These are phyloP conservation scores for Hapsidospora chrysogenum DNA, from an alignment of 495 filamentous ascomycete species.

Conservation along the genomic window DNA sequence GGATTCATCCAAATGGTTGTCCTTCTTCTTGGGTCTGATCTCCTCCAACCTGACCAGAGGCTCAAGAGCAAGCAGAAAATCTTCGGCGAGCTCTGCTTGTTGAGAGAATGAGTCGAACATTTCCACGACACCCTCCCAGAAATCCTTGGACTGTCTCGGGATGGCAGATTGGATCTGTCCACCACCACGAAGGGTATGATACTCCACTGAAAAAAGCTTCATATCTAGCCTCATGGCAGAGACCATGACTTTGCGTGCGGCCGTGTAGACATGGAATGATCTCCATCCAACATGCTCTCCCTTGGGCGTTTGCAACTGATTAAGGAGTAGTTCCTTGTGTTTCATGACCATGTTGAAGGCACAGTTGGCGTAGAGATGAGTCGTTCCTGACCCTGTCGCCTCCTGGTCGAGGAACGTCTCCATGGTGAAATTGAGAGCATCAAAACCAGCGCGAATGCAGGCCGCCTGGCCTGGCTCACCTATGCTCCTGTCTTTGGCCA, in stretches of 20 bases:
- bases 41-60: slow-evolving; percentile 56
- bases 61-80: slow-evolving; percentile 51
- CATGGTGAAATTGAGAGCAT: slow-evolving; percentile 26
- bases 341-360: slow-evolving; percentile 30
- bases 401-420: slow-evolving; percentile 22
- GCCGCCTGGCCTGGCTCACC: slow-evolving; percentile 21
- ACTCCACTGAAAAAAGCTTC: slow-evolving; percentile 54
- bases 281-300: slow-evolving; percentile 13
- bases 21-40: slow-evolving; percentile 34
- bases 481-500: slow-evolving; percentile 32
- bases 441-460: slow-evolving; percentile 27
- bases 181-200: slow-evolving; percentile 41
- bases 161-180: slow-evolving; percentile 48
- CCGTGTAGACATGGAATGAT: slow-evolving; percentile 21
- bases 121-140: slow-evolving; percentile 64
- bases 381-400: slow-evolving; percentile 22
- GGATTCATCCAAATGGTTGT: slow-evolving; percentile 34
- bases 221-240: slow-evolving; percentile 61
- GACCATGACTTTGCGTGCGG: slow-evolving; percentile 46
- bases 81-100: slow-evolving; percentile 47
- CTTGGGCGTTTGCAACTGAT: slow-evolving; percentile 11
- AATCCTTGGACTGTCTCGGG: slow-evolving; percentile 41
- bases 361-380: slow-evolving; percentile 32
- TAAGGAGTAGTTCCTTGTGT: slow-evolving; percentile 26
- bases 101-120: slow-evolving; percentile 38